Conservation (phyloP, 2,329 filamentous ascomycete genomes). For the Neodidymelliopsis sp. region DNA sequence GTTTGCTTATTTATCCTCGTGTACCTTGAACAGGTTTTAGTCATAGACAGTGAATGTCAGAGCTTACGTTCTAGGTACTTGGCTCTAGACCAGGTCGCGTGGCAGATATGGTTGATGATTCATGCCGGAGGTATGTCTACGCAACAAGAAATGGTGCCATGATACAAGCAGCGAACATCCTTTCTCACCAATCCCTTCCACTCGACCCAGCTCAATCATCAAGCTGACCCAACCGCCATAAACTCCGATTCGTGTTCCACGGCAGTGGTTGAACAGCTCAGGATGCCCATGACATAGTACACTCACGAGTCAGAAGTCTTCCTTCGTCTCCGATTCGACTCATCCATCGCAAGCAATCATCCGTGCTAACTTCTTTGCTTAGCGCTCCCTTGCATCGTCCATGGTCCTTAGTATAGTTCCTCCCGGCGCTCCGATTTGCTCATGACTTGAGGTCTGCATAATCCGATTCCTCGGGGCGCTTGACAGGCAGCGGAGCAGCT, state of each 20-base stretch:
- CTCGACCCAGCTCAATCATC: neutral
- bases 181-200: neutral
- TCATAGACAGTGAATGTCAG: no score
- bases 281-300: neutral
- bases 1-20: no score
- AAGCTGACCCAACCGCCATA: neutral
- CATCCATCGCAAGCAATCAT: neutral
- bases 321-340: conserved; percentile 2
- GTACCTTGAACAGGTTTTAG: no score
- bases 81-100: no score
- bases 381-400: conserved; percentile 8
- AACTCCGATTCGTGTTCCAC: conserved; percentile 6
- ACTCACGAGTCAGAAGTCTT: neutral
- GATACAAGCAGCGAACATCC: neutral
- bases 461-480: conserved; percentile 1
- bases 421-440: conserved; percentile 12
- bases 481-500: conserved; percentile 13
- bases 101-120: no score
- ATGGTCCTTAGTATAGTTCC: neutral
- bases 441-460: conserved; percentile 5
- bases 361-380: neutral
- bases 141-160: no score
- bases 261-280: neutral
- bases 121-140: no score
- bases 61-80: no score